A percentile compares a stretch with the other conserved stretches of the same genome.
phyloP scores from a whole-genome alignment of 257 asterid species.

The Primulina tabacum region DNA sequence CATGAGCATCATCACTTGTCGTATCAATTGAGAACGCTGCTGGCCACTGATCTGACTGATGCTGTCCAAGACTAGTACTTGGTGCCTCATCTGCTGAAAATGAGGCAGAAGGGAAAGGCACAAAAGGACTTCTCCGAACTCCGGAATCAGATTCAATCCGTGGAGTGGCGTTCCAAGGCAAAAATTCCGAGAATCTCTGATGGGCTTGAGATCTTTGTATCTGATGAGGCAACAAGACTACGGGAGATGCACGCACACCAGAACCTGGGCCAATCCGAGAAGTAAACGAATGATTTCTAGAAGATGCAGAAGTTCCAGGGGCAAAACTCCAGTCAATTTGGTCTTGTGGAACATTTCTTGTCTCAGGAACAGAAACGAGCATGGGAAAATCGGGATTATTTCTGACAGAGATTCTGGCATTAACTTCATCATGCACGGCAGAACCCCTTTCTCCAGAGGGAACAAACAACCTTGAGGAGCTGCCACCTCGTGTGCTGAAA shows the following conservation, averaged over 20 bases:
- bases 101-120: conserved; percentile 45
- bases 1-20: conserved; percentile 40
- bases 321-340: conserved; percentile 62
- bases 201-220: conserved; percentile 40
- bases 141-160: conserved; percentile 52
- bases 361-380: conserved; percentile 46
- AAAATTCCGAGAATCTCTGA: conserved; percentile 43
- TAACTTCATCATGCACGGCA: conserved; percentile 40
- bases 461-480: conserved; percentile 42
- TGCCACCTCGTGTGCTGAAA: conserved; percentile 39
- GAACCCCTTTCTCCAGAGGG: conserved; percentile 47
- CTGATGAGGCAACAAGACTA: conserved; percentile 56
- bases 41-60: conserved; percentile 41
- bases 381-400: conserved; percentile 43
- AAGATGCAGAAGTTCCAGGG: conserved; percentile 45
- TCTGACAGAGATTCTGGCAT: conserved; percentile 31
- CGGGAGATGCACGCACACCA: conserved; percentile 35
- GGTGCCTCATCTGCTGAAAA: conserved; percentile 49
- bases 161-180: conserved; percentile 48
- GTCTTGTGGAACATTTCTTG: conserved; percentile 46
- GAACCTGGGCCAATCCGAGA: conserved; percentile 41
- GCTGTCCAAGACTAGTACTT: conserved; percentile 40
- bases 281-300: conserved; percentile 44
- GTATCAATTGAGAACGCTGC: conserved; percentile 41
- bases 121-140: conserved; percentile 47